Evolutionary conservation across 164 flowering plant species (phyloP).

Genomic region (Stephania japonica): DNA sequence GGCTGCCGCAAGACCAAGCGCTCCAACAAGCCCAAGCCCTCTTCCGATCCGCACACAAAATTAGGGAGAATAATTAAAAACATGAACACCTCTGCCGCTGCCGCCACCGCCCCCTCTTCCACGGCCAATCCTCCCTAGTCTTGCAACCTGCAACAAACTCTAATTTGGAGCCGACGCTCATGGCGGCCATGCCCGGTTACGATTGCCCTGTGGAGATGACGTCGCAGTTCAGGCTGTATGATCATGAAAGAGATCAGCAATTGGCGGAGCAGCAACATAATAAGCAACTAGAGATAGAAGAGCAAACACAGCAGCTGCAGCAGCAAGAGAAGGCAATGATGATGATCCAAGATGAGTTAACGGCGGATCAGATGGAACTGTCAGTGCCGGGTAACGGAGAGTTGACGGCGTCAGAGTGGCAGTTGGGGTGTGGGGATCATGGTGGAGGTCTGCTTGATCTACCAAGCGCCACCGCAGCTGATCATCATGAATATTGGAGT

Average conservation of each 20-base stretch:
- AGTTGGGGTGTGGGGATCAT: conserved; percentile 17
- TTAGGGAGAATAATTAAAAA: conserved; percentile 12
- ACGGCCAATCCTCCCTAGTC: conserved; percentile 4
- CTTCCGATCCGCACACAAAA: conserved; percentile 5
- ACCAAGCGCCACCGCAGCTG: conserved; percentile 41
- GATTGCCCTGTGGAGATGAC: conserved; percentile 18
- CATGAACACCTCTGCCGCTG: conserved; percentile 34
- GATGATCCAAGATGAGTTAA: conserved; percentile 25
- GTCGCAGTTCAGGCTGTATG: conserved; percentile 20
- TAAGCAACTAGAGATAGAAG: neutral
- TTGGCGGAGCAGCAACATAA: conserved; percentile 17
- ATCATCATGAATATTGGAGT: conserved; percentile 68
- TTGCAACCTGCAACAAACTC: conserved; percentile 11
- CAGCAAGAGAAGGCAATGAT: conserved; percentile 16
- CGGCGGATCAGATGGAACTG: conserved; percentile 29
- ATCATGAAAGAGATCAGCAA: conserved; percentile 20
- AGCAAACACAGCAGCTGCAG: too few relatives aligned
- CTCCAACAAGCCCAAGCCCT: conserved; percentile 19
- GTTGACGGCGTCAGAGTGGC: conserved; percentile 53
- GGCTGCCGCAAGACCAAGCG: conserved; percentile 61
- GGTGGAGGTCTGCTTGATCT: conserved; percentile 49
- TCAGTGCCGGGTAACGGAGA: conserved; percentile 16
- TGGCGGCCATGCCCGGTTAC: conserved; percentile 23
- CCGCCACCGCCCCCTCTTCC: conserved; percentile 20
- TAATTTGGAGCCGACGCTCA: conserved; percentile 18